Percentiles rank a stretch among this genome's conserved stretches.
Conservation (phyloP, 2,329 filamentous ascomycete species). For the Epichloe aotearoae region DNA sequence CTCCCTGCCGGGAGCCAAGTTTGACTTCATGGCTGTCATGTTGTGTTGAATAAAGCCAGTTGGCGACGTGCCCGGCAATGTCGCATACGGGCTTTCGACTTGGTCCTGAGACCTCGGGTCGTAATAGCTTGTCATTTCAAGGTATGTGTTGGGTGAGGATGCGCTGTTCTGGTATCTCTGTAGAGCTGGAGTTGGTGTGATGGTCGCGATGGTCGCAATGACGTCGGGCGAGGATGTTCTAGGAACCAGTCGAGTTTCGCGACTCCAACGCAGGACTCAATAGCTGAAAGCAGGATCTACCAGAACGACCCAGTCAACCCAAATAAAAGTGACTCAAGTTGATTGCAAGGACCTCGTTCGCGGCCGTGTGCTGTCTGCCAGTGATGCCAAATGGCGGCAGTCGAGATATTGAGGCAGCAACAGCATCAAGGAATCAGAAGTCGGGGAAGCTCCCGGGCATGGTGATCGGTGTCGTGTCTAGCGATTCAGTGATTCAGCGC, state of each 20-base stretch:
- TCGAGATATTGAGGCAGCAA: neutral
- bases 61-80: slow-evolving; percentile 19
- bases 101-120: slow-evolving; percentile 16
- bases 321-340: neutral
- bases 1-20: slow-evolving; percentile 13
- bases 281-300: neutral
- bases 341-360: neutral
- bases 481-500: neutral
- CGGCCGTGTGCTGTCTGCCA: neutral
- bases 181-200: neutral
- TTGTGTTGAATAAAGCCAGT: slow-evolving; percentile 18
- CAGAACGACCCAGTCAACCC: too few species aligned
- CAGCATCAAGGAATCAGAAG: neutral
- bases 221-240: neutral
- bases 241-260: neutral
- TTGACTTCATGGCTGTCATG: slow-evolving; percentile 19
- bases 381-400: neutral
- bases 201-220: neutral
- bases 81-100: slow-evolving; percentile 16
- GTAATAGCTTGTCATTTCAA: slow-evolving; percentile 18
- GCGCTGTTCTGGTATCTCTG: neutral
- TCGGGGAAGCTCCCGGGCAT: neutral
- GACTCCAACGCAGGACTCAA: neutral
- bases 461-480: neutral
- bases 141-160: neutral